Evolutionary conservation across 129 eudicot species (phyloP).

Genomic region (Arctium minus): DNA sequence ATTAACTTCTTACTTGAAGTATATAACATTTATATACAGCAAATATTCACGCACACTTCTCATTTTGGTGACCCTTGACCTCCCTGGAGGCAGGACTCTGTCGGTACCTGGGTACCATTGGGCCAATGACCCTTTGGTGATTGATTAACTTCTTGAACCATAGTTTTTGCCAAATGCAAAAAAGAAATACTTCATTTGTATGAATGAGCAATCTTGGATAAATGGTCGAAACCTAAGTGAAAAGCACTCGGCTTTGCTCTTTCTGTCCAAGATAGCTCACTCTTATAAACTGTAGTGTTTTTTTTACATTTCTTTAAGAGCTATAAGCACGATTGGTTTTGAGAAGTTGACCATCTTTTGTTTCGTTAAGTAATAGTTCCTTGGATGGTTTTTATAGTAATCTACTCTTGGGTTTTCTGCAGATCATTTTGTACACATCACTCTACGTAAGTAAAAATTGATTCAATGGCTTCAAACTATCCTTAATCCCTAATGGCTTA

Average conservation of each 20-base stretch:
- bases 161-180: background rate
- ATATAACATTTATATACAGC: background rate
- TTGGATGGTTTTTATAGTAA: background rate
- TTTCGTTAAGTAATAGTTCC: background rate
- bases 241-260: background rate
- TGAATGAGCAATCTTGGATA: background rate
- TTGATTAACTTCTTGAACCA: background rate
- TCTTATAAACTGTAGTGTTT: background rate
- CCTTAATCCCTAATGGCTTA: background rate
- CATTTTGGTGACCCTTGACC: background rate
- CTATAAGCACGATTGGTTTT: background rate
- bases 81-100: background rate
- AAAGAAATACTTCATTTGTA: background rate
- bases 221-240: background rate
- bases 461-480: background rate
- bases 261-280: background rate
- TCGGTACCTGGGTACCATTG: too few relatives aligned
- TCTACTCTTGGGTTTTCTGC: constrained; percentile 37
- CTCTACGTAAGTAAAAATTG: constrained; percentile 65
- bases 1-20: background rate
- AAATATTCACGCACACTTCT: too few relatives aligned
- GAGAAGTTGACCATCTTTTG: background rate
- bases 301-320: background rate
- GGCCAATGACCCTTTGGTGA: background rate
- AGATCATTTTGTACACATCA: constrained; percentile 77